A percentile compares a stretch with the other conserved stretches of the same genome.
Evolutionary conservation across 2,329 filamentous ascomycete species (phyloP).

Genomic region (Fusarium piperis): DNA sequence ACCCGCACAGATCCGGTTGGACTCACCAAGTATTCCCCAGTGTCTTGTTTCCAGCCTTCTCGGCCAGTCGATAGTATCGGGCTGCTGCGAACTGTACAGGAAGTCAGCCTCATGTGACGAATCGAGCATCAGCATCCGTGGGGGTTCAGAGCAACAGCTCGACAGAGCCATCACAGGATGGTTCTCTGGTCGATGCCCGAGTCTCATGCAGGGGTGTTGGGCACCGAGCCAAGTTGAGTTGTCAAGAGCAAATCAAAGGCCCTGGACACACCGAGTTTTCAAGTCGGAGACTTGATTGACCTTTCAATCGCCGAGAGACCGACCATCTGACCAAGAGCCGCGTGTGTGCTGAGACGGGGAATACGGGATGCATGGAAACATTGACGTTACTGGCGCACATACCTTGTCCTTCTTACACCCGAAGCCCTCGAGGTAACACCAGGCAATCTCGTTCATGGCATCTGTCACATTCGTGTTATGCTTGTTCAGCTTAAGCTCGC

Average conservation of each 20-base stretch:
- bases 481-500: constrained; percentile 5
- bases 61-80: constrained; percentile 91
- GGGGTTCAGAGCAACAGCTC: constrained; percentile 20
- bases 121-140: constrained; percentile 11
- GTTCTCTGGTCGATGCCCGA: constrained; percentile 16
- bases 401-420: constrained; percentile 99
- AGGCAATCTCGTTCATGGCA: constrained; percentile 95
- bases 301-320: neutral
- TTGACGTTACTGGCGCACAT: constrained; percentile 52
- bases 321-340: neutral
- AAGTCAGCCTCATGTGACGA: constrained; percentile 61
- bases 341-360: neutral
- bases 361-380: constrained; percentile 10
- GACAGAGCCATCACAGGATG: neutral
- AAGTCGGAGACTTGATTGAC: neutral
- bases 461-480: constrained; percentile 60
- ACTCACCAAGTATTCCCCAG: constrained; percentile 95
- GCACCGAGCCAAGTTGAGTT: constrained; percentile 11
- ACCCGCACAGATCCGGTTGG: constrained; percentile 32
- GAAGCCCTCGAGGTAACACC: constrained; percentile 97
- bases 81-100: constrained; percentile 75
- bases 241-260: constrained; percentile 23
- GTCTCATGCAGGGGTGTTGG: constrained; percentile 17
- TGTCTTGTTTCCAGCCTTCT: constrained; percentile 87
- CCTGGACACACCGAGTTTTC: constrained; percentile 24